Conservation (phyloP, 345 rosid species). For the Eutrema yunnanense region DNA sequence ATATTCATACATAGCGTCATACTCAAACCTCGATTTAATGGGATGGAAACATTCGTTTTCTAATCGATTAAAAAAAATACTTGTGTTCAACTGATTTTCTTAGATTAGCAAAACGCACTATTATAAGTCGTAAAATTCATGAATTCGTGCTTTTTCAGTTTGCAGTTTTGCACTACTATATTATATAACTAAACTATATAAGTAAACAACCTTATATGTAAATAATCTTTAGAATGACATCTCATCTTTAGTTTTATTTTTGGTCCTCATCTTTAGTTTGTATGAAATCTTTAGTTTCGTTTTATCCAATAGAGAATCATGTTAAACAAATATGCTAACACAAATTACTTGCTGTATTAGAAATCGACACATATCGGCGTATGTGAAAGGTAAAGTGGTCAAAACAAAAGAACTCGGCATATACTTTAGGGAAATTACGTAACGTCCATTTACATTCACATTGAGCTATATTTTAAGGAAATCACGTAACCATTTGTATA, state of each 20-base stretch:
- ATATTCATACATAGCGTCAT: neutral
- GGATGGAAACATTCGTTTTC: neutral
- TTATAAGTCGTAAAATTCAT: neutral
- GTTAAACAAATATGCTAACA: neutral
- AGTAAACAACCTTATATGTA: neutral
- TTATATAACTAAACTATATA: neutral
- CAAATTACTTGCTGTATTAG: neutral
- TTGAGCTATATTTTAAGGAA: neutral
- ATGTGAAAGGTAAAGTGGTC: neutral
- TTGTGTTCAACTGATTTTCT: neutral
- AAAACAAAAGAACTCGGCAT: neutral
- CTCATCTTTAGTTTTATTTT: neutral
- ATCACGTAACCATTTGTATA: neutral
- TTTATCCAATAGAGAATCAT: neutral
- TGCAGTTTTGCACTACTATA: neutral
- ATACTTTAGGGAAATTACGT: neutral
- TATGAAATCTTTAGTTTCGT: neutral
- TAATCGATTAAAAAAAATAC: neutral
- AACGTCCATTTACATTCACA: neutral
- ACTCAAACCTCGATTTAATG: neutral
- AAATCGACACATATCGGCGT: conserved; percentile 1
- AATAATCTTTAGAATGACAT: neutral
- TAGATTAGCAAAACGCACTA: neutral
- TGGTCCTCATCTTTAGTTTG: neutral
- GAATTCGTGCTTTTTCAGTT: neutral